These are phyloP conservation scores for Pestalotiopsis sp. DNA, from an alignment of 2,329 filamentous ascomycete genomes.

Conservation along the genomic window DNA sequence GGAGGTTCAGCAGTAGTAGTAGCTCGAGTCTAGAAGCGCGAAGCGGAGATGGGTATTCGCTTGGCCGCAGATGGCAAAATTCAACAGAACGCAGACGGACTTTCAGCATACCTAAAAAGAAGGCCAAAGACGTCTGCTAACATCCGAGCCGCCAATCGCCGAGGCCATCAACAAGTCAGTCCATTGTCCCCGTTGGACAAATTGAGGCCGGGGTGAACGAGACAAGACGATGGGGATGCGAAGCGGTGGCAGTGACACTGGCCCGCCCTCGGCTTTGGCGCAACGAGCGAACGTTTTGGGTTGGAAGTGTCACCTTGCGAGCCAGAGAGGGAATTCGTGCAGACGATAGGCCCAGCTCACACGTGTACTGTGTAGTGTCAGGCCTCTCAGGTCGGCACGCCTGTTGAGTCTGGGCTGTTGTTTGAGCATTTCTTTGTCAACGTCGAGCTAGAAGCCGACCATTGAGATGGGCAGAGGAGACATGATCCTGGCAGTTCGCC, in stretches of 20 bases:
- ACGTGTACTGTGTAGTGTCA: background rate
- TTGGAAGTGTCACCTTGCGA: background rate
- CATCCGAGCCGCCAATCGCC: conserved; percentile 10
- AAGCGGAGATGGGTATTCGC: conserved; percentile 12
- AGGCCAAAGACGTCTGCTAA: conserved; percentile 1
- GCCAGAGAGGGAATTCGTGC: background rate
- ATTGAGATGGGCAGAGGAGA: background rate
- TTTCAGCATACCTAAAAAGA: background rate
- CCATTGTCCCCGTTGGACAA: conserved; percentile 5
- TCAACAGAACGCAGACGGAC: background rate
- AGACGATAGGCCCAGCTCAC: background rate
- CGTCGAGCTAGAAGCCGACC: background rate
- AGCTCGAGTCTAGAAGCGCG: conserved; percentile 4
- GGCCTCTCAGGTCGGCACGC: background rate
- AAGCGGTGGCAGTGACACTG: background rate
- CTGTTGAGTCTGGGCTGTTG: background rate
- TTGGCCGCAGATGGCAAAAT: conserved; percentile 3
- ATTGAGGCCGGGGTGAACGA: background rate
- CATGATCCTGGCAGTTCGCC: conserved; percentile 1
- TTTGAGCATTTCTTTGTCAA: conserved; percentile 4
- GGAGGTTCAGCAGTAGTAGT: background rate
- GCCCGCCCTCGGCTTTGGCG: background rate
- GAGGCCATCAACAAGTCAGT: background rate
- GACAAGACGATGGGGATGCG: background rate
- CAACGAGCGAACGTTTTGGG: background rate